Conservation (phyloP, 805 yeast genomes). For the Saturnispora diversa region DNA sequence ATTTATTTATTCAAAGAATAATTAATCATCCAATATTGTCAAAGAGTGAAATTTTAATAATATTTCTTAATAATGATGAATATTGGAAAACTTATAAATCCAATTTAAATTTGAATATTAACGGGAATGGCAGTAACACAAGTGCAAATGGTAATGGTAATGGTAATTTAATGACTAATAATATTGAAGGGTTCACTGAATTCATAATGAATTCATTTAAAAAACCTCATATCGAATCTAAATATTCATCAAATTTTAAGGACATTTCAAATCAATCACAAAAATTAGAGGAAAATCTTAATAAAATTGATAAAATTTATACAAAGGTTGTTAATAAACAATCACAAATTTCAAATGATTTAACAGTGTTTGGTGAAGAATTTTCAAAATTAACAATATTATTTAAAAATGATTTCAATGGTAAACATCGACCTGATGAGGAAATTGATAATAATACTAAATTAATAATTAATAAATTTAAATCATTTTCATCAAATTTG, state of each 20-base stretch:
- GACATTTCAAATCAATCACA: slow-evolving; percentile 78
- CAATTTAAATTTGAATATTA: slow-evolving; percentile 30
- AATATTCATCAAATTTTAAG: slow-evolving; percentile 62
- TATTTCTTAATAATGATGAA: slow-evolving; percentile 57
- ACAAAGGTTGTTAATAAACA: slow-evolving; percentile 64
- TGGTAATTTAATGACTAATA: too few relatives aligned
- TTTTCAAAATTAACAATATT: slow-evolving; percentile 51
- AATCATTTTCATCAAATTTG: slow-evolving; percentile 35
- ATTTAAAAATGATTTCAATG: slow-evolving; percentile 29
- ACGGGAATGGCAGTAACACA: slow-evolving; percentile 8
- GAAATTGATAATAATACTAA: slow-evolving; percentile 19
- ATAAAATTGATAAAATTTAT: slow-evolving; percentile 71
- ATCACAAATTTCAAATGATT: slow-evolving; percentile 64
- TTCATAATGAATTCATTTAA: slow-evolving; percentile 91
- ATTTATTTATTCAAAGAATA: slow-evolving; percentile 65
- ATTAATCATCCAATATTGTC: slow-evolving; percentile 66
- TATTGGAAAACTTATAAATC: slow-evolving; percentile 59
- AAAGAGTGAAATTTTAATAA: slow-evolving; percentile 59
- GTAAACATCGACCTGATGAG: slow-evolving; percentile 20
- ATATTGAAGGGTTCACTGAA: slow-evolving; percentile 77
- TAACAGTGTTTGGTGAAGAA: slow-evolving; percentile 61
- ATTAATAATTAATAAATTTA: slow-evolving; percentile 26
- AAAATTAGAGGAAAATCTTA: slow-evolving; percentile 75
- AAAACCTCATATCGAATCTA: slow-evolving; percentile 49
- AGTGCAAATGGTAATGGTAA: too few relatives aligned